Evolutionary conservation across 2,329 filamentous ascomycete species (phyloP).

Genomic region (Paraconiothyrium brasiliense): DNA sequence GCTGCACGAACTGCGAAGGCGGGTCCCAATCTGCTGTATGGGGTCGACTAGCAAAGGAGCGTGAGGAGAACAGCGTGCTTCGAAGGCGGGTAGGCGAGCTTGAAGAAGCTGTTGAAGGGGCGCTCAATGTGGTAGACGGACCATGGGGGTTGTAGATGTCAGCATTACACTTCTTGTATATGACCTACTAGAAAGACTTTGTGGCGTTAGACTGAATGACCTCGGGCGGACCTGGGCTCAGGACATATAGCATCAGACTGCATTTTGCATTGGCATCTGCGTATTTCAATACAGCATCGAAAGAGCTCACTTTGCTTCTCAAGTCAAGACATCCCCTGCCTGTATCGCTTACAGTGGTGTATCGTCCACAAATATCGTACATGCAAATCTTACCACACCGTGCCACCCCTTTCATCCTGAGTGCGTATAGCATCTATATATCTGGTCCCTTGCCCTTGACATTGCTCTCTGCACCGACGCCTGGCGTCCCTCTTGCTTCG

Average conservation of each 20-base stretch:
- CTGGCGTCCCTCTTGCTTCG: constrained; percentile 52
- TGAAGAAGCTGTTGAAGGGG: constrained; percentile 65
- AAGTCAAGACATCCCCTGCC: neutral
- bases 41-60: constrained; percentile 61
- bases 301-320: neutral
- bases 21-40: constrained; percentile 59
- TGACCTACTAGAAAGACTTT: neutral
- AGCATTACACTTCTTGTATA: constrained; percentile 16
- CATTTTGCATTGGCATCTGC: constrained; percentile 1
- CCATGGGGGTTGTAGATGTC: constrained; percentile 35
- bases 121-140: constrained; percentile 61
- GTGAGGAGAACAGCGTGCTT: constrained; percentile 64
- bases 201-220: neutral
- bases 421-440: constrained; percentile 9
- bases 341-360: no score
- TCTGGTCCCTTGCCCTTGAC: constrained; percentile 30
- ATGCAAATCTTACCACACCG: no score
- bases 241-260: constrained; percentile 10
- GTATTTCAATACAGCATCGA: neutral
- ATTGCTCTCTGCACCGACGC: constrained; percentile 46
- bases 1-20: constrained; percentile 47
- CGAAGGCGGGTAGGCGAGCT: constrained; percentile 63
- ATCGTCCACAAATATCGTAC: no score
- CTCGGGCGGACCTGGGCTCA: neutral
- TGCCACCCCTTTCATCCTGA: no score